Percentiles rank a stretch among this genome's conserved stretches.
Conservation (phyloP, 306 rosid genomes). For the Fragaria iinumae region DNA sequence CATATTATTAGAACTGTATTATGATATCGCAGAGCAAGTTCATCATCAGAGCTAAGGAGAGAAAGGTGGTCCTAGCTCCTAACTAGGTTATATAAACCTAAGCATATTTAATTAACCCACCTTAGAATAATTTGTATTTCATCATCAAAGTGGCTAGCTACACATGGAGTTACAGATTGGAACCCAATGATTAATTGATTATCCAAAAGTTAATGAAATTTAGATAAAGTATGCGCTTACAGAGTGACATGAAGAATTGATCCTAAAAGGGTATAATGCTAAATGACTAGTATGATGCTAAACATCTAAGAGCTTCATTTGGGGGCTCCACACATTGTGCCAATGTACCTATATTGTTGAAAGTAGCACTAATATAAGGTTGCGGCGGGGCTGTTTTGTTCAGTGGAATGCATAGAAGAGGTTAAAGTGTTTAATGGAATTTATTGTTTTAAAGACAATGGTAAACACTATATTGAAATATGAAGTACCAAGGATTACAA, state of each 20-base stretch:
- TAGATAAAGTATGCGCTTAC: background rate
- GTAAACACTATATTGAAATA: conserved; percentile 34
- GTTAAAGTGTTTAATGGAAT: conserved; percentile 15
- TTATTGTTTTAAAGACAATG: conserved; percentile 41
- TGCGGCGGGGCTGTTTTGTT: conserved; percentile 5
- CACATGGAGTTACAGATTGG: background rate
- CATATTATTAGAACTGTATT: background rate
- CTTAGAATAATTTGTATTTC: background rate
- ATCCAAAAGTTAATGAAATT: conserved; percentile 12
- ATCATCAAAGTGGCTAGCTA: conserved; percentile 9
- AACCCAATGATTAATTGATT: background rate
- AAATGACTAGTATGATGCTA: conserved; percentile 26
- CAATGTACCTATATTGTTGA: conserved; percentile 7
- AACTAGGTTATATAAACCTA: background rate
- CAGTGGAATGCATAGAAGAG: conserved; percentile 28
- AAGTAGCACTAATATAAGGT: conserved; percentile 26
- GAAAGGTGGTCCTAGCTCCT: background rate
- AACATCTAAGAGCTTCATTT: conserved; percentile 26
- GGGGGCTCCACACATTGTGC: conserved; percentile 42
- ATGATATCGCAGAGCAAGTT: background rate
- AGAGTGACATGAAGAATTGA: background rate
- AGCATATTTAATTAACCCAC: background rate
- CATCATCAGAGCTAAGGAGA: conserved; percentile 5
- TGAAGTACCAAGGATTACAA: conserved; percentile 44
- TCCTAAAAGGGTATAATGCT: conserved; percentile 1